Evolutionary conservation across 768 basidiomycete genomes (phyloP).

Genomic region (Suillus weaverae): DNA sequence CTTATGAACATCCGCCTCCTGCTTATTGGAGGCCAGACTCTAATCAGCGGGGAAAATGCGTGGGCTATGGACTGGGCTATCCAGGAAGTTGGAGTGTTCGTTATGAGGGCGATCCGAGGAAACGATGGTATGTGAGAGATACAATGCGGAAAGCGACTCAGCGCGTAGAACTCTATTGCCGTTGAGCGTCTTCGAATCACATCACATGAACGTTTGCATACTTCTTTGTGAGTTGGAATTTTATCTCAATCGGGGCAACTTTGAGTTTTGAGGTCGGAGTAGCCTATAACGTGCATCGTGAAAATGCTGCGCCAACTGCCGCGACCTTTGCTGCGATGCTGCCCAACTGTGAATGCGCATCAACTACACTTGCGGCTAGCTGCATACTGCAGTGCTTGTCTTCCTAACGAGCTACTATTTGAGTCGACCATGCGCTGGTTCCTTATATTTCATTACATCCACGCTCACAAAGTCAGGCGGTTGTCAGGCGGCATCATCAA

Average conservation of each 20-base stretch:
- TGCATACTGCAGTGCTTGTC: too few relatives aligned
- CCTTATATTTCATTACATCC: too few relatives aligned
- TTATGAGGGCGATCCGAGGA: conserved; percentile 11
- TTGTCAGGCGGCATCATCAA: too few relatives aligned
- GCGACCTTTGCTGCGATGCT: too few relatives aligned
- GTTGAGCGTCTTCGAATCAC: not conserved
- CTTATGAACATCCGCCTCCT: conserved; percentile 21
- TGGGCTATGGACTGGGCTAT: conserved; percentile 34
- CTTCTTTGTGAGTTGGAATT: too few relatives aligned
- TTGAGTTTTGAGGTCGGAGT: not conserved
- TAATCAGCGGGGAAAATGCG: conserved; percentile 21
- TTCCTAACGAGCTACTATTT: too few relatives aligned
- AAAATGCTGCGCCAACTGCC: too few relatives aligned
- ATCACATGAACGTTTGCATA: not conserved
- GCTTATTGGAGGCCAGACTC: conserved; percentile 31
- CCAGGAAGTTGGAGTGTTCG: conserved; percentile 28
- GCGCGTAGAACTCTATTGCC: not conserved
- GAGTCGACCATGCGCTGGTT: too few relatives aligned
- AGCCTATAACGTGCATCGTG: not conserved
- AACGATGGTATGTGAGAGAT: conserved; percentile 25
- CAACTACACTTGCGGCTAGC: too few relatives aligned
- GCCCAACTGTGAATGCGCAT: too few relatives aligned
- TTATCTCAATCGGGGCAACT: not conserved
- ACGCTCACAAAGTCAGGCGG: too few relatives aligned
- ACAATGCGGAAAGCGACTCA: conserved; percentile 26